phyloP scores from a whole-genome alignment of 2,329 filamentous ascomycete genomes.

The Aspergillus luchuensis region DNA sequence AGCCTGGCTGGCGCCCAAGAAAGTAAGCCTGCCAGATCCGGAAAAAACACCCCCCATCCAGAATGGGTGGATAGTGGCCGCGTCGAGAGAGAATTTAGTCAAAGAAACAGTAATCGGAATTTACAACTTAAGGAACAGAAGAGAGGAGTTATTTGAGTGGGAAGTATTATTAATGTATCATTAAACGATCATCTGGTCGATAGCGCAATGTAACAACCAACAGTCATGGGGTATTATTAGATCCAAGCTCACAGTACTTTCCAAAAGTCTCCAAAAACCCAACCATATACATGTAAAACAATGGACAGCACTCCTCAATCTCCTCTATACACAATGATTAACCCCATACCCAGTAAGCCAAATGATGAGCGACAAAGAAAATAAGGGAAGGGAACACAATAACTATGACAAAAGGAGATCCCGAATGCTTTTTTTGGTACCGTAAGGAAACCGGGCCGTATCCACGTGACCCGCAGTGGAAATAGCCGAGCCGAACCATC shows the following conservation, averaged over 20 bases:
- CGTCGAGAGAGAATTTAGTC: not conserved
- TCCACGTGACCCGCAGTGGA: constrained; percentile 24
- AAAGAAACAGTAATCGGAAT: not conserved
- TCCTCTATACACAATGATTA: constrained; percentile 18
- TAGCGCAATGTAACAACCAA: constrained; percentile 5
- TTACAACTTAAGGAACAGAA: not conserved
- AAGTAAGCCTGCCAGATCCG: not conserved
- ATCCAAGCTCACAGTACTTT: constrained; percentile 18
- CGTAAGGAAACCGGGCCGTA: constrained; percentile 6
- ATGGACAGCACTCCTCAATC: constrained; percentile 10
- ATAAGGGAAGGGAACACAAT: constrained; percentile 9
- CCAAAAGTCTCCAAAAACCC: constrained; percentile 2
- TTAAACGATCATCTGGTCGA: constrained; percentile 5
- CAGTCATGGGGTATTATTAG: constrained; percentile 28
- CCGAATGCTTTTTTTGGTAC: constrained; percentile 12
- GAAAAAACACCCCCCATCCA: not conserved
- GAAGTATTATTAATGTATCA: constrained; percentile 7
- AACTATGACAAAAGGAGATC: not conserved
- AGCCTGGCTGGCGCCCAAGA: not conserved
- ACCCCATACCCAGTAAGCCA: not conserved
- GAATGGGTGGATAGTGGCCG: no score
- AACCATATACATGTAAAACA: constrained; percentile 18
- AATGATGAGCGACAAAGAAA: constrained; percentile 3
- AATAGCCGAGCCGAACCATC: constrained; percentile 8
- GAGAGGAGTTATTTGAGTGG: not conserved